phyloP scores from a whole-genome alignment of 352 stramenopile genomes.

The Phytophthora podocarpi region DNA sequence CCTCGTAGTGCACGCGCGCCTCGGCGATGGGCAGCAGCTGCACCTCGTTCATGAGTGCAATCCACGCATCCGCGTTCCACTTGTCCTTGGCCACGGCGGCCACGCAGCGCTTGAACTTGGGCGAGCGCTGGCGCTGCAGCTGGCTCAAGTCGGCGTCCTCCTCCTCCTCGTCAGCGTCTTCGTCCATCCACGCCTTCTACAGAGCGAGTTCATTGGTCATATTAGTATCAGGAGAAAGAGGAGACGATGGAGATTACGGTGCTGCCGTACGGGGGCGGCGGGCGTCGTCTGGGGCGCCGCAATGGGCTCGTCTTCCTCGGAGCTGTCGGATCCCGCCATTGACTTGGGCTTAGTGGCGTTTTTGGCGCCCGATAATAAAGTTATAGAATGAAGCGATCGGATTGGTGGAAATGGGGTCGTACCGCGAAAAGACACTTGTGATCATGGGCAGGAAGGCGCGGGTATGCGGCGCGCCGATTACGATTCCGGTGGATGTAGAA shows the following conservation, averaged over 20 bases:
- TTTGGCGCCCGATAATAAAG: conserved; percentile 5
- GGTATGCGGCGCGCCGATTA: conserved; percentile 8
- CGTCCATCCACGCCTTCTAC: conserved; percentile 80
- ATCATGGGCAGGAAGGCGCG: conserved; percentile 8
- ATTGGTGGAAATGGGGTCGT: conserved; percentile 22
- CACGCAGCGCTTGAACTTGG: conserved; percentile 71
- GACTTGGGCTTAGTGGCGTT: conserved; percentile 1
- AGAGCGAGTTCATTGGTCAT: neutral
- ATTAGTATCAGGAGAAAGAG: neutral
- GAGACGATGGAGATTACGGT: neutral
- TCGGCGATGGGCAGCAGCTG: conserved; percentile 69
- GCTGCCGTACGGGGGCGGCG: conserved; percentile 11
- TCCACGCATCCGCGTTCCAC: conserved; percentile 83
- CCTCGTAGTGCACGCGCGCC: conserved; percentile 78
- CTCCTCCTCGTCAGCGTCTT: conserved; percentile 82
- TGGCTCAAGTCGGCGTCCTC: conserved; percentile 80
- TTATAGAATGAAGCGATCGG: neutral
- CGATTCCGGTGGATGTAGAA: conserved; percentile 14
- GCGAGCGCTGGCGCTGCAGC: conserved; percentile 48
- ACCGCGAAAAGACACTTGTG: conserved; percentile 13
- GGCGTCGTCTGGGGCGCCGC: conserved; percentile 16
- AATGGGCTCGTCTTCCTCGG: conserved; percentile 88
- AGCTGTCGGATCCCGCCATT: conserved; percentile 70
- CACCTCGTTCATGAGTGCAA: conserved; percentile 79
- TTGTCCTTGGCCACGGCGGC: conserved; percentile 54